Base-by-base conservation (phyloP, 176 grass and related monocot genomes). In the Lolium multiflorum region DNA sequence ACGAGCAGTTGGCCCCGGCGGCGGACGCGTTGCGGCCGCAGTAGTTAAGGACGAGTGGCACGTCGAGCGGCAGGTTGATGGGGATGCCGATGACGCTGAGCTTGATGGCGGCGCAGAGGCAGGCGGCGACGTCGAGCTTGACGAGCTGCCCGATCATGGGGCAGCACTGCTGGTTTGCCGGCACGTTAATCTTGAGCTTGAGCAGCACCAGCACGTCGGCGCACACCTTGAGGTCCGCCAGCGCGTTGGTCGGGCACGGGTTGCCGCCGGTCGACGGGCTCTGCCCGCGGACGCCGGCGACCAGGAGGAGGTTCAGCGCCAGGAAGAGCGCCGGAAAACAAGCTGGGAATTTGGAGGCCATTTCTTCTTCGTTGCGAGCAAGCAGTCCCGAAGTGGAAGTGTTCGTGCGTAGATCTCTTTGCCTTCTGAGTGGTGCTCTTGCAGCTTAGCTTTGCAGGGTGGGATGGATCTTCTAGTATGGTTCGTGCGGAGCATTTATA, bases 31-130 rank as follows among this genome's bases (percentile, higher is more conserved):
- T 91, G 12, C 71, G 85, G 49, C 82, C 86, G 89, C 92, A 94
- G 92, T 83, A 91, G 86, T 91, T 93, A 68, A 91, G 66, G 25
- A 93, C 31, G 65, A 94, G 89, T 21, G 87, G 85, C 63, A 94
- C 84, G 84, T 94, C 84, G 71, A 89, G 52, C 59, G 89, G 87
- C 22, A 94, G 77, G 87, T 94, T 91, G 84, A 91, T 1, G 87
- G 82, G 84, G 77, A 91, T 87, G 71, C 92, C 92, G 54, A 94
- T 0, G 2, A 89, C 65, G 77, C 1, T 85, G 81, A 89, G 65
- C 84, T 57, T 84, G 84, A 94, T 87, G 77, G 84, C 84, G 87
- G 87, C 82, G 84, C 92, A 94, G 9, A 94, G 87, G 87, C 92
- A 94, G 24, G 69, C 77, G 22, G 65, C 92, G 12, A 81, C 61